Conservation (phyloP, 352 stramenopile genomes). For the Phytophthora quininea region DNA sequence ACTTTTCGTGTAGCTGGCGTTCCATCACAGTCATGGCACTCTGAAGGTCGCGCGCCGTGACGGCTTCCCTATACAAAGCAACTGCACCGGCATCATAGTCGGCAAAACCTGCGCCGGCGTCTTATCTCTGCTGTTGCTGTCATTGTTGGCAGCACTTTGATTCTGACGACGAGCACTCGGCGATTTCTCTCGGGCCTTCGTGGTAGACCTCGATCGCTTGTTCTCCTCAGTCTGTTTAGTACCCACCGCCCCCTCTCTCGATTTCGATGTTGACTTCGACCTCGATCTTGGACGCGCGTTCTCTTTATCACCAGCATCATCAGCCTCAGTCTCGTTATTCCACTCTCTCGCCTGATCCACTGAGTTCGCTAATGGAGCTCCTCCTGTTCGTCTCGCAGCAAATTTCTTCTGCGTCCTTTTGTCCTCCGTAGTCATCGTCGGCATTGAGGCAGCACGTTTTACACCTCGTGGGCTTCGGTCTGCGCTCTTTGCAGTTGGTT, state of each 20-base stretch:
- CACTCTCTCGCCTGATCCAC: neutral
- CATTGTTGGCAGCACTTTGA: neutral
- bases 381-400: slow-evolving; percentile 3
- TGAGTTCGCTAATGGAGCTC: slow-evolving; percentile 3
- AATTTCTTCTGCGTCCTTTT: slow-evolving; percentile 1
- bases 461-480: slow-evolving; percentile 1
- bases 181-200: slow-evolving; percentile 10
- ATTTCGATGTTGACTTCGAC: too few species aligned
- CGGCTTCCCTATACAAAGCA: neutral
- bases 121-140: neutral
- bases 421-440: slow-evolving; percentile 1
- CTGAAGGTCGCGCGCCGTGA: slow-evolving; percentile 9
- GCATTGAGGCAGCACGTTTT: slow-evolving; percentile 6
- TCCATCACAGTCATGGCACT: slow-evolving; percentile 3
- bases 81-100: neutral
- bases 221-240: neutral
- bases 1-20: neutral
- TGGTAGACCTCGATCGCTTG: neutral
- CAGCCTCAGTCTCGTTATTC: neutral
- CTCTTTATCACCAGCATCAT: neutral
- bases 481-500: slow-evolving; percentile 1
- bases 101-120: neutral
- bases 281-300: too few species aligned
- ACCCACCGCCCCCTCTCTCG: too few species aligned
- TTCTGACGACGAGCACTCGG: slow-evolving; percentile 6